These are phyloP conservation scores for Mallotus repandus DNA, from an alignment of 441 rosid species.

Conservation along the genomic window DNA sequence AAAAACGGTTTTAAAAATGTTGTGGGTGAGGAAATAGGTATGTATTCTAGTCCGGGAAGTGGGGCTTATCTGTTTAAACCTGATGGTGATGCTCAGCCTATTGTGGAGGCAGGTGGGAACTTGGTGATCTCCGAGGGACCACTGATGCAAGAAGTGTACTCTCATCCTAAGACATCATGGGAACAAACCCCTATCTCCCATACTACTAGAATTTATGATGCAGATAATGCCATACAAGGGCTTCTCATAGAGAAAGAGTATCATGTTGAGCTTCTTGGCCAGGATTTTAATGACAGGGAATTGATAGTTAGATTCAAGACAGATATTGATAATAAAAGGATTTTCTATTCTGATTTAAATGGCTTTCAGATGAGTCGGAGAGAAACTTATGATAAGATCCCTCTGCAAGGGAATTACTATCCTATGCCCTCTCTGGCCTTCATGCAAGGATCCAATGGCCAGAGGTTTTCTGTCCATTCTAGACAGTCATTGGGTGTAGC, in stretches of 20 bases:
- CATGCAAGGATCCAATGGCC: constrained; percentile 81
- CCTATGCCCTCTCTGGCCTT: constrained; percentile 97
- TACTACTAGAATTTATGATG: constrained; percentile 70
- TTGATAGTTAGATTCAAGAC: constrained; percentile 86
- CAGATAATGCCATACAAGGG: constrained; percentile 56
- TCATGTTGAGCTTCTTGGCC: constrained; percentile 83
- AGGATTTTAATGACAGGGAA: constrained; percentile 71
- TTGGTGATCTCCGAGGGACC: constrained; percentile 69
- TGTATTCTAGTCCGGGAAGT: constrained; percentile 75
- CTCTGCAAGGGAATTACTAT: constrained; percentile 94
- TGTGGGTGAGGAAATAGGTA: constrained; percentile 73
- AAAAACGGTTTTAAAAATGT: constrained; percentile 46
- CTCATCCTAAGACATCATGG: constrained; percentile 74
- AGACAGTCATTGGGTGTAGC: constrained; percentile 89
- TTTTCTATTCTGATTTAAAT: constrained; percentile 88
- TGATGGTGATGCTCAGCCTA: constrained; percentile 64
- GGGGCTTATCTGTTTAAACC: constrained; percentile 96
- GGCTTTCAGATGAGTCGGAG: constrained; percentile 98
- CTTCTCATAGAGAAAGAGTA: constrained; percentile 80
- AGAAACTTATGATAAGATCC: constrained; percentile 92
- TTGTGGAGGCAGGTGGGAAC: constrained; percentile 57
- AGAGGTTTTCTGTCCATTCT: constrained; percentile 80
- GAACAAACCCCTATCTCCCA: constrained; percentile 69
- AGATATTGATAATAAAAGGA: constrained; percentile 56
- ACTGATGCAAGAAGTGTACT: constrained; percentile 77